Evolutionary conservation across 2,329 filamentous ascomycete genomes (phyloP), one percentile per base, ranked within the genome.

Genomic region (Pseudogymnoascus sp.): DNA sequence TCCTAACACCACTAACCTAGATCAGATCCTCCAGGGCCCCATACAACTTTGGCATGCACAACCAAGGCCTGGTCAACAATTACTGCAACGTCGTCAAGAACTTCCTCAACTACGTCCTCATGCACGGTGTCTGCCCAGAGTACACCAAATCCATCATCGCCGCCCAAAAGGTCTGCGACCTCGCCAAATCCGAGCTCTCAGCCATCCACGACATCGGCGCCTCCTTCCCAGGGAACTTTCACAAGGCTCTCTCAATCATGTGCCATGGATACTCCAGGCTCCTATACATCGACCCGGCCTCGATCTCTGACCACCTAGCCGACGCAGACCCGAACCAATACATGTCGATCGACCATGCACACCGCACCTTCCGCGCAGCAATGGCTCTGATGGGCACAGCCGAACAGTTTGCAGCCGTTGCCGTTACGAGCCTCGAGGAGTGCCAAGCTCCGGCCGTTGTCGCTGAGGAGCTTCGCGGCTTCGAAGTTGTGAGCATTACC

Each of bases 111-210:
- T 99, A 97, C 68, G 79, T 97, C 0, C 79, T 93, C 8, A 84
- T 89, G 65, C 93, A 97, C 71, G 84, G 89, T 38, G 93, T 96
- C 14, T 96, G 92, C 70, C 88, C 89, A 0, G 95, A 97, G 73
- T 89, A 93, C 71, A 79, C 75, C 0, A 78, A 81, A 0, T 84
- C 93, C 66, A 80, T 97, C 64, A 76, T 83, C 14, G 78, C 81
- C 0, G 91, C 93, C 0, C 78, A 88, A 6, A 73, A 73, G 1
- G 73, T 93, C 28, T 96, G 91, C 69, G 81, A 86, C 18, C 71
- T 79, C 12, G 91, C 90, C 1, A 80, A 84, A 2, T 70, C 77
- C 1, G 91, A 97, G 74, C 79, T 95, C 37, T 83, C 83, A 66
- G 79, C 82, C 61, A 79, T 87, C 37, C 75, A 79, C 5, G 72